Conservation (phyloP, 371 early-diverging fungal genomes). For the Blakeslea trispora region DNA sequence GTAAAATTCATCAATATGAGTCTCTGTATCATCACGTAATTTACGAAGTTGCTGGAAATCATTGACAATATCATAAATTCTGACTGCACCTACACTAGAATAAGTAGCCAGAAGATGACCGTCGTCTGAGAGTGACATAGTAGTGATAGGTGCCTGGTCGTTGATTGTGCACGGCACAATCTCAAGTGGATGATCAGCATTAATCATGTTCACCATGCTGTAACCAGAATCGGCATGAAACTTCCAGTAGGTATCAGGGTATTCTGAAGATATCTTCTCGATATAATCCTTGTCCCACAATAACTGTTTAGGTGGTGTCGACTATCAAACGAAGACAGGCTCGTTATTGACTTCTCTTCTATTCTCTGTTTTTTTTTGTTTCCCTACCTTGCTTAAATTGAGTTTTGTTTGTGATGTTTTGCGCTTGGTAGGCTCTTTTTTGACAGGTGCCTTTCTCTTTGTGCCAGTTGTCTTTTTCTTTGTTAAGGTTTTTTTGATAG, state of each 20-base stretch:
- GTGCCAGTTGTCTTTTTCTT: slow-evolving; percentile 9
- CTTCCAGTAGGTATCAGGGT: slow-evolving; percentile 68
- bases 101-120: slow-evolving; percentile 84
- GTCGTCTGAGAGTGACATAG: slow-evolving; percentile 80
- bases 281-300: slow-evolving; percentile 47
- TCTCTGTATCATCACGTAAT: slow-evolving; percentile 74
- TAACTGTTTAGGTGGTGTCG: background rate
- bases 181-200: slow-evolving; percentile 62
- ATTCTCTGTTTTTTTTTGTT: slow-evolving; percentile 32
- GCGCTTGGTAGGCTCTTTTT: slow-evolving; percentile 29
- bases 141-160: slow-evolving; percentile 66
- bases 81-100: slow-evolving; percentile 73
- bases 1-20: slow-evolving; percentile 88
- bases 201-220: slow-evolving; percentile 61
- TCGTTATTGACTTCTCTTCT: slow-evolving; percentile 11
- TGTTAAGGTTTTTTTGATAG: slow-evolving; percentile 8
- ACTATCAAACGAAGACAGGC: too few species aligned
- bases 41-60: slow-evolving; percentile 68
- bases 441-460: slow-evolving; percentile 3
- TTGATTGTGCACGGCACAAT: slow-evolving; percentile 49
- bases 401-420: slow-evolving; percentile 63
- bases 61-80: slow-evolving; percentile 74
- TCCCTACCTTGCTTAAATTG: slow-evolving; percentile 53
- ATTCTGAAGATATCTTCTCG: slow-evolving; percentile 45
- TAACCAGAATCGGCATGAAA: slow-evolving; percentile 49